These are phyloP conservation scores for Citrullus mucosospermus DNA, from an alignment of 306 rosid genomes.

Conservation along the genomic window DNA sequence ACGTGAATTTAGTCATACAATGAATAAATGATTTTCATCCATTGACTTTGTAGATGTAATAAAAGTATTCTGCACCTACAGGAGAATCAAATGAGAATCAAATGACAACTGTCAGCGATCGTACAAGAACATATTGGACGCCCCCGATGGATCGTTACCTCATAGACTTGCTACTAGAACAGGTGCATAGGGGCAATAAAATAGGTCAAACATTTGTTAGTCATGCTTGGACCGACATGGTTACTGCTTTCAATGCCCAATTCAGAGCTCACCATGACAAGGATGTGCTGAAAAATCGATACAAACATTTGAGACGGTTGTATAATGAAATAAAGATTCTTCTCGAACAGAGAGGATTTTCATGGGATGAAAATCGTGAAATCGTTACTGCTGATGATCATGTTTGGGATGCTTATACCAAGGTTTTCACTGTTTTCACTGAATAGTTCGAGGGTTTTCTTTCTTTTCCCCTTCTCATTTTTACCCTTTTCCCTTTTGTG, in stretches of 20 bases:
- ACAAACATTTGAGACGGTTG: constrained; percentile 54
- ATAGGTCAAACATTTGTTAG: constrained; percentile 52
- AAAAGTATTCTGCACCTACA: constrained; percentile 11
- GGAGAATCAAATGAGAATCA: constrained; percentile 34
- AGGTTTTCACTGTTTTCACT: constrained; percentile 26
- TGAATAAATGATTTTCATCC: background rate
- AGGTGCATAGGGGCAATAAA: constrained; percentile 50
- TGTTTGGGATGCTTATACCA: constrained; percentile 55
- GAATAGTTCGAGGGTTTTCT: background rate
- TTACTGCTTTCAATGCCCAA: constrained; percentile 34
- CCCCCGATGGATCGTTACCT: constrained; percentile 63
- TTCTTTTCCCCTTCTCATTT: background rate
- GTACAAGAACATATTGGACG: constrained; percentile 68
- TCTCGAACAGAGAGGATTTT: constrained; percentile 43
- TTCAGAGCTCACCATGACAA: constrained; percentile 54
- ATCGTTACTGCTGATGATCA: constrained; percentile 51
- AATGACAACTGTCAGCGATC: constrained; percentile 31
- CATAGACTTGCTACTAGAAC: constrained; percentile 53
- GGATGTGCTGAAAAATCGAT: constrained; percentile 66
- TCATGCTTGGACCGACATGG: constrained; percentile 68
- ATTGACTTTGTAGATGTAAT: background rate
- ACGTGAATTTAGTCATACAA: background rate
- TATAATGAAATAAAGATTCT: constrained; percentile 47
- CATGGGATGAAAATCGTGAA: constrained; percentile 68
- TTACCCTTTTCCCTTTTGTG: constrained; percentile 10